Evolutionary conservation across 2,329 filamentous ascomycete species (phyloP).

Genomic region (Fusarium palustre): DNA sequence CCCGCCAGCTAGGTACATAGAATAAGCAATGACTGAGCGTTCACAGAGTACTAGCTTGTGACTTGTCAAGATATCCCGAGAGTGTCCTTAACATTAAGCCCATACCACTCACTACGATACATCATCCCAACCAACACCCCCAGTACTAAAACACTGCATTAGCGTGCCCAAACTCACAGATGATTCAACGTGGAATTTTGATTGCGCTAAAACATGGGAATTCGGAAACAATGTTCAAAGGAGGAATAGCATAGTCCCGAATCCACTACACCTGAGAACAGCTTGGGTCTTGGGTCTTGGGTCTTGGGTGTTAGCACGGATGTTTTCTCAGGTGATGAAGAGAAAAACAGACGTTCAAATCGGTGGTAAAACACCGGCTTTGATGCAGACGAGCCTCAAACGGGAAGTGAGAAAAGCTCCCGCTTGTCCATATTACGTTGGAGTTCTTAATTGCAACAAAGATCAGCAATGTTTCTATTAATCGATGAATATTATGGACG

Average conservation of each 20-base stretch:
- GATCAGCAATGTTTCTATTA: constrained; percentile 22
- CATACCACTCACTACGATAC: background rate
- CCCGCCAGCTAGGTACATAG: background rate
- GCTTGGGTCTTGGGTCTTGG: too few species aligned
- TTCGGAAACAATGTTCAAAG: constrained; percentile 35
- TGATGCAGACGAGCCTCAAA: background rate
- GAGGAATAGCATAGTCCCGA: constrained; percentile 8
- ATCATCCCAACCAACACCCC: constrained; percentile 8
- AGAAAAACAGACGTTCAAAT: background rate
- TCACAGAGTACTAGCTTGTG: constrained; percentile 9
- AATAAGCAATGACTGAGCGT: constrained; percentile 18
- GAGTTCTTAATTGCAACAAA: constrained; percentile 5
- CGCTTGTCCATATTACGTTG: constrained; percentile 19
- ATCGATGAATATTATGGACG: constrained; percentile 13
- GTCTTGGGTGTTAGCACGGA: background rate
- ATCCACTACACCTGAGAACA: constrained; percentile 27
- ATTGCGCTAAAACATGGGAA: constrained; percentile 40
- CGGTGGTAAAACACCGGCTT: background rate
- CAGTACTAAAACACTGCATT: background rate
- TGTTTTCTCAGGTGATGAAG: background rate
- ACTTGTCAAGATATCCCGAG: constrained; percentile 8
- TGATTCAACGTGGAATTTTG: background rate
- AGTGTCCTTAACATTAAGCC: constrained; percentile 20
- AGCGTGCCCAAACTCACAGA: background rate
- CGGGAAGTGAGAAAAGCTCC: background rate